Evolutionary conservation across 2,329 filamentous ascomycete genomes (phyloP).

Genomic region (Pleomassaria siparia): DNA sequence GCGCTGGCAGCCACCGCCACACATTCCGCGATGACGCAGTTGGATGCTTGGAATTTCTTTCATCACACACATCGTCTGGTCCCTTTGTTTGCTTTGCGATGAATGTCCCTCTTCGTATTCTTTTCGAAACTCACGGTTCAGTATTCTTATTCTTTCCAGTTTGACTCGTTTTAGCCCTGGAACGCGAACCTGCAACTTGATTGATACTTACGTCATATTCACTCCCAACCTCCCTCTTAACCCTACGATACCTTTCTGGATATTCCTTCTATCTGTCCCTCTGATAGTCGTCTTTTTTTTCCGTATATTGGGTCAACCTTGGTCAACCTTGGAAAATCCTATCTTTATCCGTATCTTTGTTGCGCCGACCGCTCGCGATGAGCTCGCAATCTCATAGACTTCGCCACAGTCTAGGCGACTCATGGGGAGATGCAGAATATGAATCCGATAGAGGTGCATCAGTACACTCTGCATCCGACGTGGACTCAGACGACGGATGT

Average conservation of each 20-base stretch:
- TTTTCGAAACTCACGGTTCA: background rate
- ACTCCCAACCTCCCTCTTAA: conserved; percentile 22
- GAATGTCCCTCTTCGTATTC: background rate
- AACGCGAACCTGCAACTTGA: conserved; percentile 15
- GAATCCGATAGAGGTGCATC: conserved; percentile 29
- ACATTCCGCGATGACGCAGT: background rate
- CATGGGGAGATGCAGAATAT: conserved; percentile 37
- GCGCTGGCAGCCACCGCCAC: conserved; percentile 1
- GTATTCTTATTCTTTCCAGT: background rate
- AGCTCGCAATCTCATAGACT: conserved; percentile 19
- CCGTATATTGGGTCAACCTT: background rate
- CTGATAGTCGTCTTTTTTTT: background rate
- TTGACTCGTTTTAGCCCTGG: background rate
- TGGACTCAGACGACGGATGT: conserved; percentile 18
- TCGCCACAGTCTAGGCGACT: conserved; percentile 33
- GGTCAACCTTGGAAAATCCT: background rate
- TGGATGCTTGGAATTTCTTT: too few relatives aligned
- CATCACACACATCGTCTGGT: background rate
- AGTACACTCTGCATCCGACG: conserved; percentile 25
- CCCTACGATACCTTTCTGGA: background rate
- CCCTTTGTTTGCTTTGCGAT: background rate
- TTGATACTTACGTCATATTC: conserved; percentile 35
- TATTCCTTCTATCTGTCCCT: background rate
- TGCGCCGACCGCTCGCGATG: conserved; percentile 12
- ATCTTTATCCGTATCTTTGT: conserved; percentile 5